phyloP scores from a whole-genome alignment of 352 stramenopile species.

The Thraustochytrium sp. region DNA sequence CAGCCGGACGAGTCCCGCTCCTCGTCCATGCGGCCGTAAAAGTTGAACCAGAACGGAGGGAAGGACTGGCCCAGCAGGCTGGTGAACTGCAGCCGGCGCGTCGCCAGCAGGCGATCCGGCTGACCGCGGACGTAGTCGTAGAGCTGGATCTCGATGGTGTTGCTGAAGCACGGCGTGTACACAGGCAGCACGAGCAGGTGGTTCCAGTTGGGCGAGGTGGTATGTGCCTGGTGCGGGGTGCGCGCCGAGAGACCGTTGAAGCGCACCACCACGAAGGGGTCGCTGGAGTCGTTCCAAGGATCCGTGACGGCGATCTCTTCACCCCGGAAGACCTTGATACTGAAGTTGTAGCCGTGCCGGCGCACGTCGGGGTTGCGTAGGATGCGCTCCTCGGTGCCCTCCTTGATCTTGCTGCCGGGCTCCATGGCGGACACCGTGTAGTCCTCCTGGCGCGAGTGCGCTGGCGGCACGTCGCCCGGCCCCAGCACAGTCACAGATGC shows the following conservation, averaged over 20 bases:
- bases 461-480: conserved; percentile 49
- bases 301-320: conserved; percentile 75
- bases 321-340: conserved; percentile 67
- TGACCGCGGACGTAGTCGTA: conserved; percentile 34
- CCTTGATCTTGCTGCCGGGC: not conserved
- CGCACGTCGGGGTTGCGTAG: conserved; percentile 63
- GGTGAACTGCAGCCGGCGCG: conserved; percentile 15
- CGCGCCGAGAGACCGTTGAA: conserved; percentile 32
- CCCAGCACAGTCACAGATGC: conserved; percentile 76
- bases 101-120: conserved; percentile 22
- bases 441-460: conserved; percentile 42
- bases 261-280: conserved; percentile 19
- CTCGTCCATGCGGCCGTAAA: conserved; percentile 36
- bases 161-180: conserved; percentile 23
- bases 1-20: conserved; percentile 7
- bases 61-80: conserved; percentile 30
- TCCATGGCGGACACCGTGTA: not conserved
- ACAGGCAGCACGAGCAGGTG: conserved; percentile 30
- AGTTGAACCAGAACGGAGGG: conserved; percentile 32
- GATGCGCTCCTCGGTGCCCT: conserved; percentile 55
- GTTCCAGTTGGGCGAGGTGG: conserved; percentile 10
- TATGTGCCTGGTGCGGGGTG: conserved; percentile 24
- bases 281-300: not conserved
- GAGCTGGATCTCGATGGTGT: conserved; percentile 38
- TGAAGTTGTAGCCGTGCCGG: conserved; percentile 65